Conservation (phyloP, 1,139 yeast genomes). For the Hansenula sp. region DNA sequence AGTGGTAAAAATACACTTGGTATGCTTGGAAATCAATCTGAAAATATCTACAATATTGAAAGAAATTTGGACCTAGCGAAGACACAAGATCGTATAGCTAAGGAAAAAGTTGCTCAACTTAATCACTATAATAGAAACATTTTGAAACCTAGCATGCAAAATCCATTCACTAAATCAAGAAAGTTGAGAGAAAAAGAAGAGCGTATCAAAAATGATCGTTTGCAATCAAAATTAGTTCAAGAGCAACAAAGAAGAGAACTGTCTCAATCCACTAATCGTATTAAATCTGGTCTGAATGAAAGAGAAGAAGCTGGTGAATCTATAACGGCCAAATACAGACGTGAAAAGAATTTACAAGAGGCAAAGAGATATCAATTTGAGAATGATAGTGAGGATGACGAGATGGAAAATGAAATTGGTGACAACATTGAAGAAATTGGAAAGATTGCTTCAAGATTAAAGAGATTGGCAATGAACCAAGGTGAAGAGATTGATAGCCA, state of each 20-base stretch:
- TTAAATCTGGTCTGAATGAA: constrained; percentile 32
- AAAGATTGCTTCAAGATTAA: constrained; percentile 43
- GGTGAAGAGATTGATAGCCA: constrained; percentile 50
- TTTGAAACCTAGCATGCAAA: constrained; percentile 73
- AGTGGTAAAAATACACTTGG: constrained; percentile 89
- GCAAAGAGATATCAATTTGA: constrained; percentile 50
- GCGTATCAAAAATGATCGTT: constrained; percentile 58
- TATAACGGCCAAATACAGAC: constrained; percentile 29
- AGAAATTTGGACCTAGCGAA: constrained; percentile 71
- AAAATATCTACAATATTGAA: constrained; percentile 75
- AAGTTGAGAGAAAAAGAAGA: constrained; percentile 75
- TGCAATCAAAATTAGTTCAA: constrained; percentile 46
- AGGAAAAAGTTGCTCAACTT: constrained; percentile 77
- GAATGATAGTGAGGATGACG: constrained; percentile 58
- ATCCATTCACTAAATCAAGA: constrained; percentile 85
- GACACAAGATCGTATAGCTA: constrained; percentile 79
- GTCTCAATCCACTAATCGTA: constrained; percentile 44
- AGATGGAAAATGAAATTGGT: constrained; percentile 54
- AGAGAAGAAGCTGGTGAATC: constrained; percentile 26
- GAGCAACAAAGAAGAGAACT: constrained; percentile 41
- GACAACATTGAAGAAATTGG: constrained; percentile 47
- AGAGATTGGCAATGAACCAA: constrained; percentile 45
- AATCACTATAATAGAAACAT: constrained; percentile 77
- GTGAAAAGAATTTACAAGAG: constrained; percentile 31
- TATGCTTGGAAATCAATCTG: constrained; percentile 89